Percentiles rank a stretch among this genome's conserved stretches.
phyloP scores from a whole-genome alignment of 2,329 filamentous ascomycete species.

The Penicillium sp. region DNA sequence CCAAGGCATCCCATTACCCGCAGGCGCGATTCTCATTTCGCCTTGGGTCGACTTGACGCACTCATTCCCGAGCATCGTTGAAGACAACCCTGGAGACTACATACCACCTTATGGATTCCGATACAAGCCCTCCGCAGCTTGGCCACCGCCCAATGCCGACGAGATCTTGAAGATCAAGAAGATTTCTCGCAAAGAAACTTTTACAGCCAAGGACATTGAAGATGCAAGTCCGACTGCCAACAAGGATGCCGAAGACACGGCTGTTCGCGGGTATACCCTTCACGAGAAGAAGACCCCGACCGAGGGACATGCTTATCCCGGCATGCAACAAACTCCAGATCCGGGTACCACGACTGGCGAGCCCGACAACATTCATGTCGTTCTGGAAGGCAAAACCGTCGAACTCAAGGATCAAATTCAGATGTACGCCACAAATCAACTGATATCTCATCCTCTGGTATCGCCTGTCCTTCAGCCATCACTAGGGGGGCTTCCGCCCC shows the following conservation, averaged over 20 bases:
- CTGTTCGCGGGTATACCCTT: constrained; percentile 33
- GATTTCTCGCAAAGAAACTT: constrained; percentile 49
- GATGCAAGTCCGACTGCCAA: constrained; percentile 20
- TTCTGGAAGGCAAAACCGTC: constrained; percentile 69
- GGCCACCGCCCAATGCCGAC: constrained; percentile 86
- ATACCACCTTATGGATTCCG: constrained; percentile 87
- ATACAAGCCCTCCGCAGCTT: constrained; percentile 84
- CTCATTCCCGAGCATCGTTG: constrained; percentile 87
- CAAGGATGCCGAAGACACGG: constrained; percentile 31
- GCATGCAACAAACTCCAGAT: constrained; percentile 21
- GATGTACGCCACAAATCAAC: constrained; percentile 79
- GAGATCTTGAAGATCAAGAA: constrained; percentile 59
- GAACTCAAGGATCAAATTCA: constrained; percentile 91
- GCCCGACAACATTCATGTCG: constrained; percentile 59
- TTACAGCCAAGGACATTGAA: constrained; percentile 26
- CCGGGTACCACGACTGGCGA: constrained; percentile 20
- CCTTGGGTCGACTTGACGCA: constrained; percentile 97
- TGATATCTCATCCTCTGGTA: constrained; percentile 83
- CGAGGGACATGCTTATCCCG: constrained; percentile 23
- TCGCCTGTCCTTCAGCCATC: constrained; percentile 87
- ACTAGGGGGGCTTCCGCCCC: constrained; percentile 82
- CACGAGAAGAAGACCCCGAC: constrained; percentile 20
- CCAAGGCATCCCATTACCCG: constrained; percentile 78
- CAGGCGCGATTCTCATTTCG: constrained; percentile 86
- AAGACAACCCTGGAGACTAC: constrained; percentile 75